Conservation (phyloP, 345 rosid species). For the Physaria fendleri region DNA sequence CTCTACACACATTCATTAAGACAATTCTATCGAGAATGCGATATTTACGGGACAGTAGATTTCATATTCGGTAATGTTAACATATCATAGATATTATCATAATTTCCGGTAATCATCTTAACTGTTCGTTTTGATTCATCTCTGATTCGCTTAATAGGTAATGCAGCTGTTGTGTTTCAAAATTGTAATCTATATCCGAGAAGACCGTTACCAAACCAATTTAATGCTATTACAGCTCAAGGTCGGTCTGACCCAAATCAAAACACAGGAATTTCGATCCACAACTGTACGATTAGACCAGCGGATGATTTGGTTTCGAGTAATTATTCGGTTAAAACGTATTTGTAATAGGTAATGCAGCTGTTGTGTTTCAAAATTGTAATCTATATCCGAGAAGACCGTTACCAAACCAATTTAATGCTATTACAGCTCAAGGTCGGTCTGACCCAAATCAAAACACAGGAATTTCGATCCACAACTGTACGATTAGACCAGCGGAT, state of each 20-base stretch:
- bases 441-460: constrained; percentile 81
- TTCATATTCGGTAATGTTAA: constrained; percentile 92
- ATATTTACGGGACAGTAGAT: constrained; percentile 82
- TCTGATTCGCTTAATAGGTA: too few species aligned
- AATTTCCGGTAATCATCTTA: too few species aligned
- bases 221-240: constrained; percentile 85
- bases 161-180: constrained; percentile 78
- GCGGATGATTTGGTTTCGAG: constrained; percentile 59
- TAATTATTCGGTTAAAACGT: constrained; percentile 40
- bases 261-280: constrained; percentile 74
- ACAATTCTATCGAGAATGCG: constrained; percentile 84
- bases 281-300: constrained; percentile 50
- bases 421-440: constrained; percentile 87
- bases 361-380: constrained; percentile 73
- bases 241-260: constrained; percentile 82
- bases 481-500: constrained; percentile 50
- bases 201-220: constrained; percentile 62
- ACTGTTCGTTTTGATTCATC: too few species aligned
- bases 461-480: constrained; percentile 65
- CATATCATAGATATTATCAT: too few species aligned
- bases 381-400: constrained; percentile 66
- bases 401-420: constrained; percentile 66
- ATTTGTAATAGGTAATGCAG: constrained; percentile 73
- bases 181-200: constrained; percentile 71
- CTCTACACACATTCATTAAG: constrained; percentile 67